Evolutionary conservation across 352 stramenopile genomes (phyloP), one percentile per base, ranked within the genome.

Genomic region (Pythium chondricola): DNA sequence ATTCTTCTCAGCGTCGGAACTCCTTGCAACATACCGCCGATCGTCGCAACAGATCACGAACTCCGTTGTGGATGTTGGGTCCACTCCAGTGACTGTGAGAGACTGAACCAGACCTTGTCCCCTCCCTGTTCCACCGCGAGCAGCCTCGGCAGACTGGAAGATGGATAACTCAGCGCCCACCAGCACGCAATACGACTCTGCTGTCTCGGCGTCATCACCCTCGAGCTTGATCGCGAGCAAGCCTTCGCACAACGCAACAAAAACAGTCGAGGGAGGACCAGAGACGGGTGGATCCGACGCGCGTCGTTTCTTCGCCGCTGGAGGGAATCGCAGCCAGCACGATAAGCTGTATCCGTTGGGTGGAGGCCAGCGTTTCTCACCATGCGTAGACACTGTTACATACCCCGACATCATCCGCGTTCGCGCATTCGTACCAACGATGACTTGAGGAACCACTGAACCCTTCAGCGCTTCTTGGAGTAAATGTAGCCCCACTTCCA

Each of bases 301-400:
- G 33, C 21, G 33, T 24, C 31, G 38, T 27, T 39, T 56, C 32
- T 41, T 57, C 10, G 53, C 32, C 7, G 44, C 10, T 0, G 49
- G 27, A 31, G 78, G 71, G 51, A 93, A 83, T 11, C 66, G 59
- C 2, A 88, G 39, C 81, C 81, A 93, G 30, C 74, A 89, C 2
- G 74, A 74, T 58, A 90, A 87, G 0, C 75, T 86, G 40, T 90
- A 93, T 10, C 78, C 81, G 26, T 71, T 84, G 27, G 70, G 60
- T 16, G 81, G 72, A 22, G 81, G 81, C 81, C 81, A 93, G 9
- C 69, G 29, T 25, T 71, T 71, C 51, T 88, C 78, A 8, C 42
- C 43, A 42, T 53, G 73, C 35, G 83, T 85, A 13, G 84, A 67
- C 44, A 88, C 58, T 32, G 88, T 74, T 17, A 87, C 59, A 27